phyloP scores from a whole-genome alignment of 306 rosid genomes.

The Fragaria nilgerrensis region DNA sequence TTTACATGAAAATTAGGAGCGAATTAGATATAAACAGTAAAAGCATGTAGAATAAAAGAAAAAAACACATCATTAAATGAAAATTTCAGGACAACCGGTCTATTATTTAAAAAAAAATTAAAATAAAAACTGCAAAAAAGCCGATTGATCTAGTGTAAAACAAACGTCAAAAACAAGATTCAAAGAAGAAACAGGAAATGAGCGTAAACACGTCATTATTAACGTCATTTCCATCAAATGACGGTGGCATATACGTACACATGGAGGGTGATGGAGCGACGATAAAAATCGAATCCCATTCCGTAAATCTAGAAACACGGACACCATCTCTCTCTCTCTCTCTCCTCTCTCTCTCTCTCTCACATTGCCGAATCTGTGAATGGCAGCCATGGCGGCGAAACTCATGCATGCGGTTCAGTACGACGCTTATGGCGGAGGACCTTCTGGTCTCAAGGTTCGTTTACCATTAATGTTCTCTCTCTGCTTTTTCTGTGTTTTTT shows the following conservation, averaged over 20 bases:
- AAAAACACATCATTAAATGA: too few relatives aligned
- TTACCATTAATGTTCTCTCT: not conserved
- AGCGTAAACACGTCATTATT: not conserved
- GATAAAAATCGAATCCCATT: not conserved
- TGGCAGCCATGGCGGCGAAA: slow-evolving; percentile 33
- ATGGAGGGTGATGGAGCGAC: not conserved
- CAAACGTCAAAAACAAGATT: too few relatives aligned
- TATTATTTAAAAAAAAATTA: too few relatives aligned
- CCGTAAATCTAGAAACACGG: not conserved
- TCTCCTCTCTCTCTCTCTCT: not conserved
- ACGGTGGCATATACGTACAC: not conserved
- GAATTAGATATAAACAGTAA: too few relatives aligned
- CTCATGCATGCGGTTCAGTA: slow-evolving; percentile 70
- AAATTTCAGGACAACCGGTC: too few relatives aligned
- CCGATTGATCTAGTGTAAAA: too few relatives aligned
- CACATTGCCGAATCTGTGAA: not conserved
- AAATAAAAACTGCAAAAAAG: too few relatives aligned
- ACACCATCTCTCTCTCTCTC: not conserved
- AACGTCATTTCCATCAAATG: not conserved
- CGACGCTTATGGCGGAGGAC: slow-evolving; percentile 60
- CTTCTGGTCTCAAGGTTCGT: slow-evolving; percentile 54
- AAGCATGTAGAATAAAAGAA: too few relatives aligned
- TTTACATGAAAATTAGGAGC: too few relatives aligned
- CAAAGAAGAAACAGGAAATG: not conserved
- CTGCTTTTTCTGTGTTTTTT: not conserved